Conservation (phyloP, 805 yeast species). For the Lachancea fermentati region DNA sequence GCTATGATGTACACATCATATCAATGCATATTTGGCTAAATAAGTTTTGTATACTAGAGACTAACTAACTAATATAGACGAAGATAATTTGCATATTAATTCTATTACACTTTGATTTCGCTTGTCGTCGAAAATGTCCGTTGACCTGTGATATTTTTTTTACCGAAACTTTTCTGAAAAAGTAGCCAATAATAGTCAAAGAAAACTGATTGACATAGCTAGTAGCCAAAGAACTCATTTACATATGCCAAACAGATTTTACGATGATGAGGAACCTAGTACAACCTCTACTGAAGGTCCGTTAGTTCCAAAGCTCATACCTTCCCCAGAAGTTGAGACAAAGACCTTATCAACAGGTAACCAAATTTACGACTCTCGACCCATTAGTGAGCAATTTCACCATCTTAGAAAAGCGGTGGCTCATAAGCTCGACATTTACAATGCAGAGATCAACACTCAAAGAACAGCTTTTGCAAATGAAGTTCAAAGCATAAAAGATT, state of each 20-base stretch:
- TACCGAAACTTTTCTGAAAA: neutral
- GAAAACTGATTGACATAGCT: neutral
- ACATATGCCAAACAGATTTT: constrained; percentile 4
- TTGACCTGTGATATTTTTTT: neutral
- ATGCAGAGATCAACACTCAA: constrained; percentile 19
- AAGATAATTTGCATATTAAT: neutral
- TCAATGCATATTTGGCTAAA: constrained; percentile 39
- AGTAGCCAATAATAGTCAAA: neutral
- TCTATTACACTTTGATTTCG: neutral
- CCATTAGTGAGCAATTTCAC: constrained; percentile 11
- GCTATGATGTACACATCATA: constrained; percentile 66
- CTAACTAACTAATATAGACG: neutral
- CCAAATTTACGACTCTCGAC: constrained; percentile 11
- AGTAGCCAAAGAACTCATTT: neutral
- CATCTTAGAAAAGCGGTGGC: constrained; percentile 10
- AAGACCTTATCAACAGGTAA: constrained; percentile 15
- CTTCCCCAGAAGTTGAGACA: constrained; percentile 4
- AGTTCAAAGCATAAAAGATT: constrained; percentile 11
- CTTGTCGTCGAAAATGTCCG: neutral
- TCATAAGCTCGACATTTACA: constrained; percentile 10
- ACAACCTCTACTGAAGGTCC: constrained; percentile 4
- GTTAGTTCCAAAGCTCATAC: constrained; percentile 9
- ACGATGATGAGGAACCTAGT: neutral
- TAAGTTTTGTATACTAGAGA: neutral
- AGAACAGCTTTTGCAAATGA: constrained; percentile 14